These are phyloP conservation scores for Phytophthora quininea DNA, from an alignment of 352 stramenopile species.

Conservation along the genomic window DNA sequence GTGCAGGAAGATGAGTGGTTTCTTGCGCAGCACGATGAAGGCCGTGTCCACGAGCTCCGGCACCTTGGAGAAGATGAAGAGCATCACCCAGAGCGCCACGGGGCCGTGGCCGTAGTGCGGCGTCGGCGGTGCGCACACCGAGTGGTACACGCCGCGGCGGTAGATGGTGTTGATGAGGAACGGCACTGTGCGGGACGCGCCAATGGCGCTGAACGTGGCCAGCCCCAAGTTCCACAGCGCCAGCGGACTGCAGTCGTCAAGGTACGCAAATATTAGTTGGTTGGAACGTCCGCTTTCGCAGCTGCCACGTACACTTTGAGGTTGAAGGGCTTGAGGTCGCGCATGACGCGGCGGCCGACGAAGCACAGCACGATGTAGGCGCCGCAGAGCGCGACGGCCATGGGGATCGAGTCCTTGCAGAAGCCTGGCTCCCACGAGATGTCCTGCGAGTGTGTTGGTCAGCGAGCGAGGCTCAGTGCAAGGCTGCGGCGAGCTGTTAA, in stretches of 20 bases:
- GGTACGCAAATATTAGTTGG: neutral
- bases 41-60: conserved; percentile 96
- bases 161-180: conserved; percentile 88
- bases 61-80: conserved; percentile 90
- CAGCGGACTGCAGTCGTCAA: conserved; percentile 44
- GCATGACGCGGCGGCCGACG: conserved; percentile 76
- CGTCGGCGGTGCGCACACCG: conserved; percentile 74
- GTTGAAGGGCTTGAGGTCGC: conserved; percentile 79
- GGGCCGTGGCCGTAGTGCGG: conserved; percentile 73
- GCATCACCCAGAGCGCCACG: conserved; percentile 76
- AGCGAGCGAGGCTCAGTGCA: too few relatives aligned
- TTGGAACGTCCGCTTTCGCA: neutral
- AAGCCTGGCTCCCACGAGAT: conserved; percentile 75
- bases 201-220: conserved; percentile 81
- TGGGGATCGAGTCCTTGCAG: conserved; percentile 65
- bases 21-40: conserved; percentile 98
- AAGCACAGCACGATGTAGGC: conserved; percentile 84
- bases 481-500: neutral
- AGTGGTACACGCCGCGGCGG: conserved; percentile 79
- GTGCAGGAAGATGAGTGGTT: conserved; percentile 97
- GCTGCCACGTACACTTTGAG: conserved; percentile 61
- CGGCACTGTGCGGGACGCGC: conserved; percentile 70
- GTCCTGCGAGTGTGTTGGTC: conserved; percentile 27
- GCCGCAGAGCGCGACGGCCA: conserved; percentile 65
- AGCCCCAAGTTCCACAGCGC: conserved; percentile 84